Conservation (phyloP, 306 rosid species). For the Lathyrus tuberosus region DNA sequence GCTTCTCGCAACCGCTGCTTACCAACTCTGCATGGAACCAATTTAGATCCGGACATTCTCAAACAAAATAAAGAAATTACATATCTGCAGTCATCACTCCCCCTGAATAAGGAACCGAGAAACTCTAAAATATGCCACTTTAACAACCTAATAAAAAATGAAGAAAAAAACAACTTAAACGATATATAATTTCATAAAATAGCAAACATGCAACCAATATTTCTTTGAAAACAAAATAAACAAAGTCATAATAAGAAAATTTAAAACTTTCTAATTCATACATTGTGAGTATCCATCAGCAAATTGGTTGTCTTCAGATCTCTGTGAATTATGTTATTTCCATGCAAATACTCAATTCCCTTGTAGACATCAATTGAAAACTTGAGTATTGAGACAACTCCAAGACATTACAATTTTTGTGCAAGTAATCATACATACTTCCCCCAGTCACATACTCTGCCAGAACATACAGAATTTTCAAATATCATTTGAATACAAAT, state of each 20-base stretch:
- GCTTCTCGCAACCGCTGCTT: too few relatives aligned
- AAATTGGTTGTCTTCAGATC: slow-evolving; percentile 97
- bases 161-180: background rate
- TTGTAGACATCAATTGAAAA: too few relatives aligned
- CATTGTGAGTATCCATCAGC: slow-evolving; percentile 82
- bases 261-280: slow-evolving; percentile 63
- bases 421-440: slow-evolving; percentile 94
- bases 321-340: too few relatives aligned
- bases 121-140: slow-evolving; percentile 99
- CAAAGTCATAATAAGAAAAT: background rate
- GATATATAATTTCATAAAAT: slow-evolving; percentile 4
- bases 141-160: slow-evolving; percentile 66
- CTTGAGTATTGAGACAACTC: too few relatives aligned
- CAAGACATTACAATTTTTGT: slow-evolving; percentile 85
- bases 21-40: too few relatives aligned
- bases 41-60: too few relatives aligned
- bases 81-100: slow-evolving; percentile 99
- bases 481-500: slow-evolving; percentile 20
- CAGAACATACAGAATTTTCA: slow-evolving; percentile 35
- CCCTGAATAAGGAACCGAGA: slow-evolving; percentile 85
- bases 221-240: slow-evolving; percentile 24
- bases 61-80: too few relatives aligned
- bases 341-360: too few relatives aligned
- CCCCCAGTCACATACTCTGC: slow-evolving; percentile 99
- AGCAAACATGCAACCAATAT: slow-evolving; percentile 4